These are phyloP conservation scores for Exophiala bonariae DNA, from an alignment of 2,329 filamentous ascomycete species.

Conservation along the genomic window DNA sequence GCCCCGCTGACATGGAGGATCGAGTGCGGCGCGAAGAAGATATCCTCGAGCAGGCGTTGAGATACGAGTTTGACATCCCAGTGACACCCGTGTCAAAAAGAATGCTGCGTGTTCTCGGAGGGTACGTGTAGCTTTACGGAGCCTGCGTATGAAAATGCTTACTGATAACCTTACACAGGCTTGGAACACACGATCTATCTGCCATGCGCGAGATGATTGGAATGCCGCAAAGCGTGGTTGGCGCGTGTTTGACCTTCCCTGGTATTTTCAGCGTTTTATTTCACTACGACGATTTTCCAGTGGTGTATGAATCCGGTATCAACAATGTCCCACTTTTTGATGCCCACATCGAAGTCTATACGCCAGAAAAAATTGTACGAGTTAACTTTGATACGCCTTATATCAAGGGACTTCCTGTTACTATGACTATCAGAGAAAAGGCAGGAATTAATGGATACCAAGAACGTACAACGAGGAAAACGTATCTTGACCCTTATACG, in stretches of 20 bases:
- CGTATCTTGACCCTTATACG: slow-evolving; percentile 50
- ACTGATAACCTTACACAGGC: too few species aligned
- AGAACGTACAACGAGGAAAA: slow-evolving; percentile 41
- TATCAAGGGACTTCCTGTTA: slow-evolving; percentile 57
- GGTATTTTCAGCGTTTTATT: slow-evolving; percentile 35
- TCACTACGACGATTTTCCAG: slow-evolving; percentile 43
- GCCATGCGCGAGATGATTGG: slow-evolving; percentile 55
- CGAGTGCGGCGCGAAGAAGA: slow-evolving; percentile 23
- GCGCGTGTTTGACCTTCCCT: slow-evolving; percentile 37
- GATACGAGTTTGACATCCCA: slow-evolving; percentile 32
- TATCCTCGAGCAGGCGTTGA: slow-evolving; percentile 31
- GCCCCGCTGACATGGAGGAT: slow-evolving; percentile 27
- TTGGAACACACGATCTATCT: slow-evolving; percentile 55
- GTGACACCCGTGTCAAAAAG: slow-evolving; percentile 27
- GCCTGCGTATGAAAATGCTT: too few species aligned
- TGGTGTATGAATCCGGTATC: slow-evolving; percentile 58
- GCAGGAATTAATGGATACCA: slow-evolving; percentile 39
- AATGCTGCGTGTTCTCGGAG: slow-evolving; percentile 37
- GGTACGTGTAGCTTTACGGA: too few species aligned
- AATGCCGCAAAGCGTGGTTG: slow-evolving; percentile 44
- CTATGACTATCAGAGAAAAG: slow-evolving; percentile 47
- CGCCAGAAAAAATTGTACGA: slow-evolving; percentile 51
- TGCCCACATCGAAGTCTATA: slow-evolving; percentile 69
- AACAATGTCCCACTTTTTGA: slow-evolving; percentile 69
- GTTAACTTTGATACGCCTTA: slow-evolving; percentile 60